phyloP scores from a whole-genome alignment of 495 filamentous ascomycete species.

The Evernia prunastri region DNA sequence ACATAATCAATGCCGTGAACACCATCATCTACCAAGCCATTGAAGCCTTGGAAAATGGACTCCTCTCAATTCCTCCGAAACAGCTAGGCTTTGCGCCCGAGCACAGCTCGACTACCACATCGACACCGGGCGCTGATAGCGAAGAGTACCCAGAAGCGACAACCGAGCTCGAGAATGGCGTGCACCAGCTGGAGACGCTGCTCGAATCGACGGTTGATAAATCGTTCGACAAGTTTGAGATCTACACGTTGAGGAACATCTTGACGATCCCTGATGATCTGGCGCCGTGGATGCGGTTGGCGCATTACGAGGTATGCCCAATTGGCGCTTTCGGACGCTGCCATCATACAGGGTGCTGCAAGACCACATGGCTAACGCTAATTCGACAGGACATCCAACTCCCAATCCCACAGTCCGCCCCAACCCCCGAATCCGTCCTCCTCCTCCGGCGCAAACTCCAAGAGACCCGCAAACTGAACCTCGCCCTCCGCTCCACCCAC shows the following conservation, averaged over 20 bases:
- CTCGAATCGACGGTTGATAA: slow-evolving; percentile 72
- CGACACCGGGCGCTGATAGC: slow-evolving; percentile 47
- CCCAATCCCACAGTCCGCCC: slow-evolving; percentile 29
- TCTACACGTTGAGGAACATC: slow-evolving; percentile 83
- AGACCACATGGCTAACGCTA: background rate
- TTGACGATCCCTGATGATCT: slow-evolving; percentile 69
- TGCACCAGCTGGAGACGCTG: slow-evolving; percentile 91
- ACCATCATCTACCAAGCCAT: slow-evolving; percentile 79
- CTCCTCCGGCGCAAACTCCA: slow-evolving; percentile 67
- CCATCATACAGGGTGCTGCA: background rate
- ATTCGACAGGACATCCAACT: slow-evolving; percentile 21
- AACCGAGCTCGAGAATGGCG: slow-evolving; percentile 79
- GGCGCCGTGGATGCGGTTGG: slow-evolving; percentile 67
- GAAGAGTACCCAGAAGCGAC: slow-evolving; percentile 54
- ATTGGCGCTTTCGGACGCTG: slow-evolving; percentile 17
- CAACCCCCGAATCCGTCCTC: slow-evolving; percentile 58
- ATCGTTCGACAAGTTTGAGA: slow-evolving; percentile 73
- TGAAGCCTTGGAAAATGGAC: slow-evolving; percentile 71
- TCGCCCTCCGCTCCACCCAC: slow-evolving; percentile 64
- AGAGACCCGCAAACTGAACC: slow-evolving; percentile 74
- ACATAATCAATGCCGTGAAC: slow-evolving; percentile 95
- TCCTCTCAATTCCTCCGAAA: slow-evolving; percentile 62
- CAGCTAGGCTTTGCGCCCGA: slow-evolving; percentile 63
- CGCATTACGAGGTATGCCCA: slow-evolving; percentile 72
- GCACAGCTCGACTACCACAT: slow-evolving; percentile 35